Evolutionary conservation across 352 stramenopile genomes (phyloP).

Genomic region (Pythium aquatile): DNA sequence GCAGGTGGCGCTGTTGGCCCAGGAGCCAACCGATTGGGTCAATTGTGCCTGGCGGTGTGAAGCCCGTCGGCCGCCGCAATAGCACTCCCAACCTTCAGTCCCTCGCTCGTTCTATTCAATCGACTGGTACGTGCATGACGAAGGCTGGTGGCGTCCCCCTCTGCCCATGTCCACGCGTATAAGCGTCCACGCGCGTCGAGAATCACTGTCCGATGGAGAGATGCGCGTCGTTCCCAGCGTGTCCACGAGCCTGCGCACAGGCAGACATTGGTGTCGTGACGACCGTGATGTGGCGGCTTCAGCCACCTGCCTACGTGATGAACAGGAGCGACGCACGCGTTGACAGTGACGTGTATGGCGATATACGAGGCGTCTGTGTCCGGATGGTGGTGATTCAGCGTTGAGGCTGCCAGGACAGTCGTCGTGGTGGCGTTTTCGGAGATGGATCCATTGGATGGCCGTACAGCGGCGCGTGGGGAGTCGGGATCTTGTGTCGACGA

Average conservation of each 20-base stretch:
- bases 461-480: neutral
- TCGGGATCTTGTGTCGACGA: neutral
- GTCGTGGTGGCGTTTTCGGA: neutral
- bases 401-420: neutral
- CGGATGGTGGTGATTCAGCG: neutral
- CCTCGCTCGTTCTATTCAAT: constrained; percentile 87
- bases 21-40: constrained; percentile 73
- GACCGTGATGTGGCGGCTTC: neutral
- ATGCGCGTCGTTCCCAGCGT: neutral
- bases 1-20: constrained; percentile 46
- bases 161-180: neutral
- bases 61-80: constrained; percentile 26
- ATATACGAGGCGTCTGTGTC: neutral
- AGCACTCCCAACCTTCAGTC: constrained; percentile 69
- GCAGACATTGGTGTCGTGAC: neutral
- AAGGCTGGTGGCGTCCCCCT: neutral
- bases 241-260: neutral
- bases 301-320: neutral
- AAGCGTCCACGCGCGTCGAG: neutral
- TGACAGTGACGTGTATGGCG: neutral
- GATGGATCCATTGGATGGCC: neutral
- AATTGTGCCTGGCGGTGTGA: constrained; percentile 31
- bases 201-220: neutral
- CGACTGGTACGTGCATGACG: constrained; percentile 71
- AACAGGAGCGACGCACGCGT: neutral